Percentiles rank a stretch among this genome's conserved stretches.
Conservation (phyloP, 768 basidiomycete genomes). For the Kwoniella mangroviensis region DNA sequence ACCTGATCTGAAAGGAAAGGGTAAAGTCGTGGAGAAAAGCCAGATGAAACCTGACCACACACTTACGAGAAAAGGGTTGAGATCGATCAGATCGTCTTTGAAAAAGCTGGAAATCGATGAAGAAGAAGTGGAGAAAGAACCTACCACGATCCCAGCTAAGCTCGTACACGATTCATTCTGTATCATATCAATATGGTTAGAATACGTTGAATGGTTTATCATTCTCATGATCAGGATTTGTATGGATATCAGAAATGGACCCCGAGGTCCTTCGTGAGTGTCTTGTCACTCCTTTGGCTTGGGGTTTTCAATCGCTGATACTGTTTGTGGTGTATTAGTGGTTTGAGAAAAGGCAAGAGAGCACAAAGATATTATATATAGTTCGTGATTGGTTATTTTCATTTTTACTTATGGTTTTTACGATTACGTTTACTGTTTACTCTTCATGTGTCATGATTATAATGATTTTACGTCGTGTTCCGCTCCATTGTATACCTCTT, state of each 20-base stretch:
- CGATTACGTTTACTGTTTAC: neutral
- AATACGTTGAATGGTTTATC: conserved; percentile 37
- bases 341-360: conserved; percentile 7
- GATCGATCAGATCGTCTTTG: neutral
- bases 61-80: conserved; percentile 10
- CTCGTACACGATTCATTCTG: conserved; percentile 45
- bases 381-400: neutral
- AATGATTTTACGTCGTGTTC: too few species aligned
- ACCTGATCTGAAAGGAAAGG: conserved; percentile 1
- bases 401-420: neutral
- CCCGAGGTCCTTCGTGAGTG: conserved; percentile 36
- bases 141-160: conserved; percentile 38
- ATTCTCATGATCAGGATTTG: conserved; percentile 31
- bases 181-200: conserved; percentile 32
- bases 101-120: neutral
- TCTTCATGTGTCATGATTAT: too few species aligned
- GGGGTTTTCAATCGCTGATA: neutral
- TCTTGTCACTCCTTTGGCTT: neutral
- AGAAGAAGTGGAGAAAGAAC: conserved; percentile 14
- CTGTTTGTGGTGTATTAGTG: neutral
- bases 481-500: neutral
- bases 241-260: conserved; percentile 33
- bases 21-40: neutral
- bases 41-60: conserved; percentile 11
- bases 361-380: conserved; percentile 24